Base-by-base conservation (phyloP, 2,329 filamentous ascomycete genomes). In the Fusarium piperis region DNA sequence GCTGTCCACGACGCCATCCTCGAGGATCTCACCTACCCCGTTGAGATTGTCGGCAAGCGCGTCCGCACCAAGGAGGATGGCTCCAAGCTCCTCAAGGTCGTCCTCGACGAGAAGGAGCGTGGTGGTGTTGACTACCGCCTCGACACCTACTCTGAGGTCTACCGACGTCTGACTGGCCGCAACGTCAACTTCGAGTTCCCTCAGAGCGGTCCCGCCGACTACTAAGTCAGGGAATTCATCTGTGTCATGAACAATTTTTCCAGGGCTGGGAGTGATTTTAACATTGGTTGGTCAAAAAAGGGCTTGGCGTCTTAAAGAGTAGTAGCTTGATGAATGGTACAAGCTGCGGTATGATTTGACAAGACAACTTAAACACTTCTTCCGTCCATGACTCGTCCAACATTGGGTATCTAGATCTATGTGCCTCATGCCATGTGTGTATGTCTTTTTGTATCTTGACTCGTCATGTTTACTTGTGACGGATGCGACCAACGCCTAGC, bases 21-120 rank as follows among this genome's bases (percentile, higher is more conserved):
- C 78, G 89, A 90, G 83, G 96, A 99, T 86, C 94, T 99, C 83
- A 96, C 98, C 89, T 99, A 93, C 93, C 96, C 96, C 83, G 96
- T 99, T 83, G 96, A 99, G 93, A 99, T 99, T 79, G 96, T 99
- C 80, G 96, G 96, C 88, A 98, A 98, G 94, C 94, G 96, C 83
- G 87, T 95, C 85, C 93, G 96, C 86, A 98, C 96, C 89, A 95
- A 97, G 89, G 95, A 98, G 91, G 96, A 99, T 87, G 94, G 94
- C 86, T 92, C 90, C 92, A 98, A 98, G 93, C 88, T 94, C 84
- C 92, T 98, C 87, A 99, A 99, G 93, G 94, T 99, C 85, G 90
- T 99, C 83, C 92, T 99, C 70, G 96, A 99, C 86, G 96, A 98
- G 93, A 99, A 99, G 94, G 96, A 99, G 93, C 94, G 95, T 81